A percentile compares a stretch with the other conserved stretches of the same genome.
Evolutionary conservation across 2,329 filamentous ascomycete genomes (phyloP).

Genomic region (Trichophyton mentagrophytes): DNA sequence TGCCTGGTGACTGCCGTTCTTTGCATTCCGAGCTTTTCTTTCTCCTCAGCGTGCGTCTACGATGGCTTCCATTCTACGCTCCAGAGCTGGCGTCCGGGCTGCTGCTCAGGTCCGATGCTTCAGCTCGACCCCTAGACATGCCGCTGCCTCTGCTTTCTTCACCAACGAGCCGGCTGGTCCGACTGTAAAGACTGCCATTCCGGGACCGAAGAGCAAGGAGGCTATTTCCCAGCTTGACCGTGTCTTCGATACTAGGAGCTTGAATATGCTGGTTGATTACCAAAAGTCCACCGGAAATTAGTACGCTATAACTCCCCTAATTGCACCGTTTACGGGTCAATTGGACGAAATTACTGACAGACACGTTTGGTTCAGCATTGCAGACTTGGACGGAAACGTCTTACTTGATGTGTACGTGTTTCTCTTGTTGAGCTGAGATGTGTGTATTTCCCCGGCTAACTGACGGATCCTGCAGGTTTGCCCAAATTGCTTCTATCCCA

Average conservation of each 20-base stretch:
- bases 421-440: no score
- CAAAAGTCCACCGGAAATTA: conserved; percentile 68
- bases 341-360: not conserved
- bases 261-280: conserved; percentile 75
- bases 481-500: conserved; percentile 86
- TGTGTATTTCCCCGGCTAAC: not conserved
- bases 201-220: conserved; percentile 61
- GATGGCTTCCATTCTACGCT: conserved; percentile 29
- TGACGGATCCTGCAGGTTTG: conserved; percentile 44
- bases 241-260: conserved; percentile 73
- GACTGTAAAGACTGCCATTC: conserved; percentile 48
- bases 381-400: conserved; percentile 40
- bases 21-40: not conserved
- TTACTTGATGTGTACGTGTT: conserved; percentile 38
- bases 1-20: not conserved
- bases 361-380: conserved; percentile 25
- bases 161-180: conserved; percentile 47
- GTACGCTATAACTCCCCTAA: conserved; percentile 22
- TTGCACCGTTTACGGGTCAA: not conserved
- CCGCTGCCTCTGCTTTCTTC: conserved; percentile 36
- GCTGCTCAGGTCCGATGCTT: conserved; percentile 10
- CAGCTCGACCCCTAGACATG: conserved; percentile 6
- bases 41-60: not conserved
- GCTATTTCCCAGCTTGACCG: conserved; percentile 57
- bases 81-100: conserved; percentile 24